Conservation (phyloP, 768 basidiomycete genomes). For the Amanita exitialis region DNA sequence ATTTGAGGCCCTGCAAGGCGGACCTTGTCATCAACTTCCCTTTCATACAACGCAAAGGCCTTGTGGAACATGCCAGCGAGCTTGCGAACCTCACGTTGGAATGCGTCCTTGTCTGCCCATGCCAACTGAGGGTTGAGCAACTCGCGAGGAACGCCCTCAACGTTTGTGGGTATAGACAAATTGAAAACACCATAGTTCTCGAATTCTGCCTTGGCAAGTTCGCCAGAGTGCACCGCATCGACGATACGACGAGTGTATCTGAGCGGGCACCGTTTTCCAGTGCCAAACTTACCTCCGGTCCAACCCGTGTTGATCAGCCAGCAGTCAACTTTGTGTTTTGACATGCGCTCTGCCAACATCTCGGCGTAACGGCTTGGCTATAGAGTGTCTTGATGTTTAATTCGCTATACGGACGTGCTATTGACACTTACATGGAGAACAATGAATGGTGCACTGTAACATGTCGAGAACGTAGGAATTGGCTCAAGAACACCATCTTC, state of each 20-base stretch:
- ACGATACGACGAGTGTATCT: slow-evolving; percentile 94
- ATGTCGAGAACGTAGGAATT: slow-evolving; percentile 98
- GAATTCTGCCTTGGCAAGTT: slow-evolving; percentile 78
- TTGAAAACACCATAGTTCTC: slow-evolving; percentile 80
- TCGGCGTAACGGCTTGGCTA: slow-evolving; percentile 89
- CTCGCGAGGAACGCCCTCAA: slow-evolving; percentile 86
- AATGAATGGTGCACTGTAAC: slow-evolving; percentile 99
- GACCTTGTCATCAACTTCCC: slow-evolving; percentile 74
- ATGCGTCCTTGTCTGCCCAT: slow-evolving; percentile 86
- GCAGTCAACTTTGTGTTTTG: slow-evolving; percentile 80
- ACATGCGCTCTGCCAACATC: slow-evolving; percentile 95
- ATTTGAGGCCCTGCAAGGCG: slow-evolving; percentile 68
- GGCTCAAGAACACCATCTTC: slow-evolving; percentile 98
- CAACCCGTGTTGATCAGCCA: slow-evolving; percentile 99
- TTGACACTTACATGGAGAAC: slow-evolving; percentile 67
- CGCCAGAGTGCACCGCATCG: slow-evolving; percentile 92
- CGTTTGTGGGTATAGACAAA: slow-evolving; percentile 70
- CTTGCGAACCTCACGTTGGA: slow-evolving; percentile 81
- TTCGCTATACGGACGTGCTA: background rate
- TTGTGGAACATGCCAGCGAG: slow-evolving; percentile 90
- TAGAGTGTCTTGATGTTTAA: slow-evolving; percentile 1
- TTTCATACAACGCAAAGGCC: slow-evolving; percentile 89
- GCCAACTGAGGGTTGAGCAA: slow-evolving; percentile 82
- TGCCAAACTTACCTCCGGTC: slow-evolving; percentile 90
- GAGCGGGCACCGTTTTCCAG: slow-evolving; percentile 91